Evolutionary conservation across 371 early-diverging fungal genomes (phyloP).

Genomic region (Dichotomocladium elegans): DNA sequence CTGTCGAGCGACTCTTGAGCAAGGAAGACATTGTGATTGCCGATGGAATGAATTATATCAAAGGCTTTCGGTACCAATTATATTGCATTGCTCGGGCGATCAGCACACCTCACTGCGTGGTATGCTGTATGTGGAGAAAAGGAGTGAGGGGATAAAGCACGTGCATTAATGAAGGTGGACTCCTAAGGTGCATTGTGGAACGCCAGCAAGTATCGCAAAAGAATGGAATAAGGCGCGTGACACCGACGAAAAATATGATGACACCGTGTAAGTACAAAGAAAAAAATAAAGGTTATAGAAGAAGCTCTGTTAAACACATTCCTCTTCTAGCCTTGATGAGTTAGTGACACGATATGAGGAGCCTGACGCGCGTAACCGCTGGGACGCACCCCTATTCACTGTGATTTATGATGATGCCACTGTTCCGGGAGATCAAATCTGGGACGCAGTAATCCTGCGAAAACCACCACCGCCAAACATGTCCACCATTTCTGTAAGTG

Average conservation of each 20-base stretch:
- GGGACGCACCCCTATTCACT: conserved; percentile 95
- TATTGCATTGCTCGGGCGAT: conserved; percentile 88
- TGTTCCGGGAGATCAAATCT: conserved; percentile 63
- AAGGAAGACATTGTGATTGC: conserved; percentile 85
- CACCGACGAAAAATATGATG: conserved; percentile 47
- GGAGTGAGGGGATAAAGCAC: background rate
- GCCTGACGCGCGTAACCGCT: conserved; percentile 84
- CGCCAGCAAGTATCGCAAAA: conserved; percentile 57
- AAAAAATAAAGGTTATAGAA: too few relatives aligned
- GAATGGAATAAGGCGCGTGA: conserved; percentile 59
- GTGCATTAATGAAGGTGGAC: background rate
- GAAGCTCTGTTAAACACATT: too few relatives aligned
- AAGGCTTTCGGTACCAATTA: conserved; percentile 96
- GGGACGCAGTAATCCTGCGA: conserved; percentile 73
- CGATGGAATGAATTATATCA: conserved; percentile 95
- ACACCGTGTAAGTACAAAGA: conserved; percentile 38
- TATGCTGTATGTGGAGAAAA: conserved; percentile 26
- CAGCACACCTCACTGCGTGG: conserved; percentile 87
- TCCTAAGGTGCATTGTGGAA: conserved; percentile 68
- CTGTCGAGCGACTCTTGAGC: conserved; percentile 81
- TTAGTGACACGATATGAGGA: conserved; percentile 91
- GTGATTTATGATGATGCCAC: conserved; percentile 68
- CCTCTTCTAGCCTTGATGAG: conserved; percentile 66
- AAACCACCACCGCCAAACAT: conserved; percentile 83
- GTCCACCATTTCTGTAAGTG: conserved; percentile 69